phyloP scores from a whole-genome alignment of 2,329 filamentous ascomycete genomes.

The Calonectria pseudoturangicola region DNA sequence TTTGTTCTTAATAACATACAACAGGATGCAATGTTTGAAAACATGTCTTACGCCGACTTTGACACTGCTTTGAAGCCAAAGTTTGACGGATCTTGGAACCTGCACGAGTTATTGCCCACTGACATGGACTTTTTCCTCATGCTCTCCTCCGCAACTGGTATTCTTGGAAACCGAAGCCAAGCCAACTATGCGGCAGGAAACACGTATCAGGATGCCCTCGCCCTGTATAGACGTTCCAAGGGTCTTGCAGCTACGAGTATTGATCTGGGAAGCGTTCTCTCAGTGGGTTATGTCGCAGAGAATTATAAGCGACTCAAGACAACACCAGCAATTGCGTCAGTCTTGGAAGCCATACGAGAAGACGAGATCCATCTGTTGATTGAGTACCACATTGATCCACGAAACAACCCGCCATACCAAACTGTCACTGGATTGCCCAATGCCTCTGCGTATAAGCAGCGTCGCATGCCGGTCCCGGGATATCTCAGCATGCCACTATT shows the following conservation, averaged over 20 bases:
- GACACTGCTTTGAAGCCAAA: conserved; percentile 18
- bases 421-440: conserved; percentile 29
- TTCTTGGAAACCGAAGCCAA: conserved; percentile 22
- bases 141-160: conserved; percentile 23
- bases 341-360: conserved; percentile 11
- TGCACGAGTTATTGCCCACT: conserved; percentile 5
- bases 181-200: conserved; percentile 26
- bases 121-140: conserved; percentile 27
- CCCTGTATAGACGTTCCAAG: conserved; percentile 4
- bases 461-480: conserved; percentile 27
- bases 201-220: conserved; percentile 17
- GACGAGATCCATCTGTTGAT: conserved; percentile 18
- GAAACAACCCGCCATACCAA: conserved; percentile 14
- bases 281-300: conserved; percentile 2
- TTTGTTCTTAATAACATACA: neutral
- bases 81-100: conserved; percentile 30
- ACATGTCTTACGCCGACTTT: conserved; percentile 26
- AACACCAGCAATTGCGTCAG: conserved; percentile 2
- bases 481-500: conserved; percentile 28
- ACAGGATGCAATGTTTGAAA: conserved; percentile 26
- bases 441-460: conserved; percentile 19
- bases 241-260: conserved; percentile 6
- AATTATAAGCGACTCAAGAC: conserved; percentile 19
- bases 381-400: conserved; percentile 20
- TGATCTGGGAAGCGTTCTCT: conserved; percentile 12